Conservation (phyloP, 768 basidiomycete species). For the Dacryopinax primogenitus region DNA sequence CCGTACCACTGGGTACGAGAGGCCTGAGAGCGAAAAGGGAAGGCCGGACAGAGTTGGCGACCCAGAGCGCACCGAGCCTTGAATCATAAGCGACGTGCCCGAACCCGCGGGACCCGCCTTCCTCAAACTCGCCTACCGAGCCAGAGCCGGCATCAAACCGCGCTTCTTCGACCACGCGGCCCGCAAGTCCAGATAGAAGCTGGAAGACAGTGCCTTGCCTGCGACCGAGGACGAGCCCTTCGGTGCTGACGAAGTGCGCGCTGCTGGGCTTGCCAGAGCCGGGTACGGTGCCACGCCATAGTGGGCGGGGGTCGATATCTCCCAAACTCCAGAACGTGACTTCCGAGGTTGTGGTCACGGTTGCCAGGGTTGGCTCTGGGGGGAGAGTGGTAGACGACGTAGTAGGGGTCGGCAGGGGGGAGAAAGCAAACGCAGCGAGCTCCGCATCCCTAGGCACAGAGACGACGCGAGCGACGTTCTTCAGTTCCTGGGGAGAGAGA, state of each 20-base stretch:
- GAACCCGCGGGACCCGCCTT: slow-evolving; percentile 49
- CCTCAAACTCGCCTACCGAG: not conserved
- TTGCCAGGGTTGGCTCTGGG: slow-evolving; percentile 31
- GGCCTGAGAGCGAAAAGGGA: slow-evolving; percentile 73
- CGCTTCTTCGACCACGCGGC: slow-evolving; percentile 60
- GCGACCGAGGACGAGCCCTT: slow-evolving; percentile 71
- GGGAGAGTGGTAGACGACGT: not conserved
- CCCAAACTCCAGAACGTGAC: slow-evolving; percentile 50
- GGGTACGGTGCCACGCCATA: slow-evolving; percentile 60
- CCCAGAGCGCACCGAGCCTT: slow-evolving; percentile 74
- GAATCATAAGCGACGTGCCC: slow-evolving; percentile 78
- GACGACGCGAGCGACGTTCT: not conserved
- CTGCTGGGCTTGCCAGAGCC: slow-evolving; percentile 76
- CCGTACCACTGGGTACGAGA: slow-evolving; percentile 47
- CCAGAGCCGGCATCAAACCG: slow-evolving; percentile 55
- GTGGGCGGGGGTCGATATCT: slow-evolving; percentile 30
- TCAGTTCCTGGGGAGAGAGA: not conserved
- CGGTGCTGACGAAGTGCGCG: slow-evolving; percentile 62
- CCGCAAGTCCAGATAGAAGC: slow-evolving; percentile 60
- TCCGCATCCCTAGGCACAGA: not conserved
- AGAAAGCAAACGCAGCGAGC: slow-evolving; percentile 1
- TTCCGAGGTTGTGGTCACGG: slow-evolving; percentile 70
- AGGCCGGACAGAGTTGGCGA: slow-evolving; percentile 72
- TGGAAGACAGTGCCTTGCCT: slow-evolving; percentile 78
- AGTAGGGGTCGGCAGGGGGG: not conserved